Evolutionary conservation across 2,329 filamentous ascomycete species (phyloP).

Genomic region (Chalara sp.): DNA sequence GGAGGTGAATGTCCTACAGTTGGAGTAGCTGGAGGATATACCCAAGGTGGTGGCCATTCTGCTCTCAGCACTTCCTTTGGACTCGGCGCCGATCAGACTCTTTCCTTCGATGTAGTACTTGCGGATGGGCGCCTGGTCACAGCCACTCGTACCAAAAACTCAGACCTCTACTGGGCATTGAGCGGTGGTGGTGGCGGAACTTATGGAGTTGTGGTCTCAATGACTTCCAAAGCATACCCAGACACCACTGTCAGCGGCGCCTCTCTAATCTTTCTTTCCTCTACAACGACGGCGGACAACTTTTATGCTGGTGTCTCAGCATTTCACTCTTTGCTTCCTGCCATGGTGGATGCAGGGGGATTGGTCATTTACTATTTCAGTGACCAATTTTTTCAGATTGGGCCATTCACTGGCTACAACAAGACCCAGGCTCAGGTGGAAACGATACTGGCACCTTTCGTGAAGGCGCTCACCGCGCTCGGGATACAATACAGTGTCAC

Average conservation of each 20-base stretch:
- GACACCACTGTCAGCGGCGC: conserved; percentile 37
- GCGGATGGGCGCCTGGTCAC: conserved; percentile 40
- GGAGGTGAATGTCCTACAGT: conserved; percentile 50
- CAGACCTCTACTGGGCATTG: conserved; percentile 58
- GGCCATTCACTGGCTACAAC: conserved; percentile 40
- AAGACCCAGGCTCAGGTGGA: conserved; percentile 36
- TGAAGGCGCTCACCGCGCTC: conserved; percentile 31
- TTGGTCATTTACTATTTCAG: conserved; percentile 43
- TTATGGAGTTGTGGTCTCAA: conserved; percentile 48
- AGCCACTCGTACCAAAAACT: conserved; percentile 39
- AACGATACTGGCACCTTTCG: conserved; percentile 39
- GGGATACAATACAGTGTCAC: conserved; percentile 26
- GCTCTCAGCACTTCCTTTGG: conserved; percentile 47
- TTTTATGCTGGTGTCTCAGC: conserved; percentile 43
- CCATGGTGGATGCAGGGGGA: conserved; percentile 41
- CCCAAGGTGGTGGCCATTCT: conserved; percentile 53
- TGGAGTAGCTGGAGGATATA: conserved; percentile 52
- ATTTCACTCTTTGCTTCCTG: conserved; percentile 38
- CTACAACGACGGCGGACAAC: conserved; percentile 28
- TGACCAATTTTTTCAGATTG: conserved; percentile 39
- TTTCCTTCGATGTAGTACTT: conserved; percentile 51
- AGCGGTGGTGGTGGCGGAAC: conserved; percentile 53
- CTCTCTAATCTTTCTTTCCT: conserved; percentile 34
- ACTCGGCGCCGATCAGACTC: conserved; percentile 50
- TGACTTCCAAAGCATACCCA: conserved; percentile 45